Evolutionary conservation across 192 early-diverging fungal genomes (phyloP).

Genomic region (Coemansia sp.): DNA sequence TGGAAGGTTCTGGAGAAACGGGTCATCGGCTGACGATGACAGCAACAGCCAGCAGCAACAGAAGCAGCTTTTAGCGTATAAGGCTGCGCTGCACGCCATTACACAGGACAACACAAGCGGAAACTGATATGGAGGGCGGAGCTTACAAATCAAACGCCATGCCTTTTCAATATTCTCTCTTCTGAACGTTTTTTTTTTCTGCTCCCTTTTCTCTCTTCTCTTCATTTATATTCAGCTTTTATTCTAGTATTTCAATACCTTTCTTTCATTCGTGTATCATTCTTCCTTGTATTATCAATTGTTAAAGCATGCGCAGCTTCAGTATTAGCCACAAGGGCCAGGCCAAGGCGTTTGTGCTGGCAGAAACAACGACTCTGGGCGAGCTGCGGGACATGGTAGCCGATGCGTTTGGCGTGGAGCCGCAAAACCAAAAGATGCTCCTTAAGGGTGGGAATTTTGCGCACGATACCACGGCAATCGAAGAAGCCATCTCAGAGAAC

Average conservation of each 20-base stretch:
- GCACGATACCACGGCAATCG: background rate
- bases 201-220: background rate
- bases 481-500: slow-evolving; percentile 4
- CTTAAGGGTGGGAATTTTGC: slow-evolving; percentile 18
- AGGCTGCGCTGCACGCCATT: slow-evolving; percentile 46
- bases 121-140: background rate
- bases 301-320: slow-evolving; percentile 3
- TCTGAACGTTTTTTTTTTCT: background rate
- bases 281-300: background rate
- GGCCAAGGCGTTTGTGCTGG: slow-evolving; percentile 6
- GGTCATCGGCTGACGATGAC: background rate
- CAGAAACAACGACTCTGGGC: slow-evolving; percentile 16
- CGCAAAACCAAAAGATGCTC: slow-evolving; percentile 32
- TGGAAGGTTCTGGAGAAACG: slow-evolving; percentile 14
- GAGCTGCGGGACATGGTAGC: slow-evolving; percentile 27
- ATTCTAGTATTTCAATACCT: background rate
- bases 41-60: background rate
- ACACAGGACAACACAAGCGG: background rate
- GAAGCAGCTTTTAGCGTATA: slow-evolving; percentile 32
- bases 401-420: slow-evolving; percentile 24
- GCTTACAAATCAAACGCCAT: background rate
- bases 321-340: slow-evolving; percentile 29
- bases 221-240: background rate
- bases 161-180: background rate
- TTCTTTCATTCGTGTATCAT: background rate